Conservation (phyloP, 1,139 yeast species). For the Magnusiomyces sp. region DNA sequence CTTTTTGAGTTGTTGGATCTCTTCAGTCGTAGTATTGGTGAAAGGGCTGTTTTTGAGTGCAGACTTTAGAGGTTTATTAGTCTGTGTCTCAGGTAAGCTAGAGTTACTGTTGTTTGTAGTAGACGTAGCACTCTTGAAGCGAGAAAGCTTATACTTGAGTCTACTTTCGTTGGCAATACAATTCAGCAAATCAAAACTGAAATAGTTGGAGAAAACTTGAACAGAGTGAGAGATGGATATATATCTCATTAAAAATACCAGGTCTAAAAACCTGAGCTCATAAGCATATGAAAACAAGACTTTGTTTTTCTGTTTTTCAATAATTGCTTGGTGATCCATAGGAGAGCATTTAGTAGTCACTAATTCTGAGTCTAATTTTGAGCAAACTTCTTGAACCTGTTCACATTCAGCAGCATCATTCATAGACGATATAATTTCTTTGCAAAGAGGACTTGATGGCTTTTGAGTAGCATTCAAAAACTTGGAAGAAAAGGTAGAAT, state of each 20-base stretch:
- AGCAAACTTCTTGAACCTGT: too few species aligned
- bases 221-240: neutral
- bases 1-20: neutral
- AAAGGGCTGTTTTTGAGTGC: neutral
- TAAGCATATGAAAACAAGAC: neutral
- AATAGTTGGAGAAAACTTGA: too few species aligned
- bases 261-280: slow-evolving; percentile 2
- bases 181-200: too few species aligned
- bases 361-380: too few species aligned
- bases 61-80: too few species aligned
- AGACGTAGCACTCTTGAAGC: neutral
- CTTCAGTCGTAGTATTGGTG: neutral
- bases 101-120: neutral
- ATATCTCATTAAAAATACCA: slow-evolving; percentile 1
- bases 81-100: neutral
- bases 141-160: neutral
- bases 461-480: too few species aligned
- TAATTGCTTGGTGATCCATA: neutral
- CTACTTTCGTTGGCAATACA: too few species aligned
- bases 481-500: too few species aligned
- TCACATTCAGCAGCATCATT: too few species aligned
- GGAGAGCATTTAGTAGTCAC: too few species aligned
- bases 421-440: too few species aligned
- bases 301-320: neutral
- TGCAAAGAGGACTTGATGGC: too few species aligned